phyloP scores from a whole-genome alignment of 345 rosid species.

The Boechera divaricarpa region DNA sequence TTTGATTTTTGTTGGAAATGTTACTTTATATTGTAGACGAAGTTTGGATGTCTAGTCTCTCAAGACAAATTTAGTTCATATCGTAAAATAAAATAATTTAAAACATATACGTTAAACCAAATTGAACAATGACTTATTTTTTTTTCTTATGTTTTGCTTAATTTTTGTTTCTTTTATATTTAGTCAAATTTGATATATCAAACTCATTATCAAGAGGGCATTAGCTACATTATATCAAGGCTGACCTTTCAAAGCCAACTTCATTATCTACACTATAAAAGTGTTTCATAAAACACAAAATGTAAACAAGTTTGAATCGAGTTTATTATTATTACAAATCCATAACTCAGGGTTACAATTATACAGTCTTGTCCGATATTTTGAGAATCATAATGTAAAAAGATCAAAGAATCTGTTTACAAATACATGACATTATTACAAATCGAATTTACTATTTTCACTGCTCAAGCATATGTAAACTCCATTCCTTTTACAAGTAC shows the following conservation, averaged over 20 bases:
- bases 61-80: no score
- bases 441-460: not conserved
- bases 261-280: not conserved
- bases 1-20: no score
- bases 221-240: no score
- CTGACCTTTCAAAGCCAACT: no score
- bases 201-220: not conserved
- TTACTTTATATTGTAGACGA: no score
- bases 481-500: conserved; percentile 25
- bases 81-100: no score
- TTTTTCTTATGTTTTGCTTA: no score
- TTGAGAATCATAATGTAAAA: conserved; percentile 27
- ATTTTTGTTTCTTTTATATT: no score
- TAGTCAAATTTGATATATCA: not conserved
- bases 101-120: no score
- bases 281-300: not conserved
- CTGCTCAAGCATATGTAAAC: conserved; percentile 5
- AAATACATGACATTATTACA: not conserved
- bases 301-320: conserved; percentile 17
- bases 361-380: conserved; percentile 25
- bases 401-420: no score
- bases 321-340: conserved; percentile 34
- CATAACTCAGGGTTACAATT: conserved; percentile 34
- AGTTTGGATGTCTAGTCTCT: no score
- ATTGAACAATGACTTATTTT: no score